These are phyloP conservation scores for Phascolomyces articulosus DNA, from an alignment of 371 early-diverging fungal genomes.

Conservation along the genomic window DNA sequence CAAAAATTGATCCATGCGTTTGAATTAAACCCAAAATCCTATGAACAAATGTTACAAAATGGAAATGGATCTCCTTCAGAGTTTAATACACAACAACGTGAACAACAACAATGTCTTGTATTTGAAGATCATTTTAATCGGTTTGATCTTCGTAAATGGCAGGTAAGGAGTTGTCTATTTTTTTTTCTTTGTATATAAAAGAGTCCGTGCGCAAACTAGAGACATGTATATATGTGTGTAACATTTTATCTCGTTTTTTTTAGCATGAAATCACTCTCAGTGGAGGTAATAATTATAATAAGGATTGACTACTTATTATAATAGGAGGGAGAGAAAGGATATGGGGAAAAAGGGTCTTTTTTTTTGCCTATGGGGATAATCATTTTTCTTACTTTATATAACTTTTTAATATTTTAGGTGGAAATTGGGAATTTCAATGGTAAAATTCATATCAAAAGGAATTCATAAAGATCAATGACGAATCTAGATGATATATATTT, in stretches of 20 bases:
- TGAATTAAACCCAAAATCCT: neutral
- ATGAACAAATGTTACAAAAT: too few species aligned
- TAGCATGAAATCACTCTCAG: constrained; percentile 59
- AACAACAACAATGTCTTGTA: constrained; percentile 40
- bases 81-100: too few species aligned
- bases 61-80: too few species aligned
- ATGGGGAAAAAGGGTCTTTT: neutral
- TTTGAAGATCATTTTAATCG: constrained; percentile 69
- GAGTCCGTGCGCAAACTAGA: neutral
- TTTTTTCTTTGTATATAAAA: neutral
- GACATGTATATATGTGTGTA: neutral
- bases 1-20: neutral
- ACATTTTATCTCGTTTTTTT: neutral
- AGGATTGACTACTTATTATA: neutral
- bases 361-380: neutral
- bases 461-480: too few species aligned
- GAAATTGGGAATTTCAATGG: constrained; percentile 63
- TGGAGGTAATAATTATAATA: constrained; percentile 40
- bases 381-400: too few species aligned
- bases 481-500: too few species aligned
- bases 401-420: too few species aligned
- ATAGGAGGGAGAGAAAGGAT: neutral
- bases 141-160: constrained; percentile 60
- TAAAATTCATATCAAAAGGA: neutral
- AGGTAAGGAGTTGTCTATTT: constrained; percentile 47